These are phyloP conservation scores for Lepidium didymum DNA, from an alignment of 345 rosid genomes.

Conservation along the genomic window DNA sequence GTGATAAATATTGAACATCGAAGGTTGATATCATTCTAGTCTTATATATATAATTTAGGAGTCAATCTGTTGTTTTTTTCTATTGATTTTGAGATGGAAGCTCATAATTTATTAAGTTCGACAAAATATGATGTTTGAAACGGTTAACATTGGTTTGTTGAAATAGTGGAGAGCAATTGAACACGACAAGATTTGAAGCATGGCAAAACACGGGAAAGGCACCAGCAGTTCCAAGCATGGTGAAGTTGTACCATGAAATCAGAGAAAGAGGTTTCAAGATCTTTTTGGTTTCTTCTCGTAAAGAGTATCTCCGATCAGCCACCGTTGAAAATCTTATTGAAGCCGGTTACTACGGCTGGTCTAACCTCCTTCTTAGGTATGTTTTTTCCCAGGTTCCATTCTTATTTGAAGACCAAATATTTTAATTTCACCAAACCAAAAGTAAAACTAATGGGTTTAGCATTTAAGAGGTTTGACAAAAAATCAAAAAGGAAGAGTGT, in stretches of 20 bases:
- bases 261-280: constrained; percentile 63
- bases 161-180: constrained; percentile 60
- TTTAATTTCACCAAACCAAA: neutral
- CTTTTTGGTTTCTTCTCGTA: constrained; percentile 73
- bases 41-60: no score
- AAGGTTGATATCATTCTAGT: no score
- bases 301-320: constrained; percentile 60
- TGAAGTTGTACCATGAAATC: constrained; percentile 51
- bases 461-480: neutral
- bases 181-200: constrained; percentile 47
- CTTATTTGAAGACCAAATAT: neutral
- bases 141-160: neutral
- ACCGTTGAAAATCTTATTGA: constrained; percentile 74
- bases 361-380: constrained; percentile 60
- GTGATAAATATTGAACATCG: no score
- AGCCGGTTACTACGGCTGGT: constrained; percentile 82
- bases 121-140: no score
- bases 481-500: neutral
- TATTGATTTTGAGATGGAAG: no score
- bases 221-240: constrained; percentile 50
- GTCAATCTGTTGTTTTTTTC: no score
- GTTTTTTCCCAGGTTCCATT: neutral
- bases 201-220: constrained; percentile 71
- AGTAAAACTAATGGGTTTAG: neutral
- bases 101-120: no score